A percentile compares a stretch with the other conserved stretches of the same genome.
These are phyloP conservation scores for Tieghemostelium lacteum DNA, from an alignment of 78 protist species.

Conservation along the genomic window DNA sequence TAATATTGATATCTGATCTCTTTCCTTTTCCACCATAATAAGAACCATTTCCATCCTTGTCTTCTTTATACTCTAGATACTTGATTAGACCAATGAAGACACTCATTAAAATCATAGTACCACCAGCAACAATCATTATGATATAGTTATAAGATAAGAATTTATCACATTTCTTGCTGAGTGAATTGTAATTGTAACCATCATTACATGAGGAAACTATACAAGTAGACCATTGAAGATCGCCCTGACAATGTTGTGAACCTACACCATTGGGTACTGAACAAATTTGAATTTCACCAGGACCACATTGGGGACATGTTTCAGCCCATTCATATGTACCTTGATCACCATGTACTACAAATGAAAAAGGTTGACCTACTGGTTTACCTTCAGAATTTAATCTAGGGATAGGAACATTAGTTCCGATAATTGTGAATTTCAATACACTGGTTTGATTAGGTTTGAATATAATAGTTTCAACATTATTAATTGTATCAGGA, in stretches of 20 bases:
- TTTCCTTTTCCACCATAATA: neutral
- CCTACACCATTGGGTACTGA: slow-evolving; percentile 49
- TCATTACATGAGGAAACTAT: slow-evolving; percentile 27
- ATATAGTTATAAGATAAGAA: slow-evolving; percentile 62
- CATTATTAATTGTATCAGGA: slow-evolving; percentile 77
- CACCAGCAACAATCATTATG: slow-evolving; percentile 75
- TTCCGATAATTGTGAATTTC: slow-evolving; percentile 35
- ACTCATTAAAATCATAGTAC: slow-evolving; percentile 14
- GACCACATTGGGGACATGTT: slow-evolving; percentile 38
- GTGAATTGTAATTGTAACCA: slow-evolving; percentile 47
- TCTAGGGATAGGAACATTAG: slow-evolving; percentile 5
- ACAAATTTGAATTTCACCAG: slow-evolving; percentile 36
- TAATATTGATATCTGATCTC: slow-evolving; percentile 4
- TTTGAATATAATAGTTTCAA: slow-evolving; percentile 59
- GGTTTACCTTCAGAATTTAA: too few relatives aligned
- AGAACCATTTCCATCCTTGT: neutral
- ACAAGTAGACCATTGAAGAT: slow-evolving; percentile 25
- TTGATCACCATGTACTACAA: slow-evolving; percentile 46
- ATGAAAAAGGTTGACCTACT: slow-evolving; percentile 45
- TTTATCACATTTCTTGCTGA: slow-evolving; percentile 10
- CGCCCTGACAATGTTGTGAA: neutral
- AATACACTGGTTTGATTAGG: slow-evolving; percentile 1
- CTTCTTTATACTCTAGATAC: slow-evolving; percentile 23
- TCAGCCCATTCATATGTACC: slow-evolving; percentile 31
- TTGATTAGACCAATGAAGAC: slow-evolving; percentile 6